Base-by-base conservation (phyloP, 257 asterid genomes). In the Agastache rugosa region DNA sequence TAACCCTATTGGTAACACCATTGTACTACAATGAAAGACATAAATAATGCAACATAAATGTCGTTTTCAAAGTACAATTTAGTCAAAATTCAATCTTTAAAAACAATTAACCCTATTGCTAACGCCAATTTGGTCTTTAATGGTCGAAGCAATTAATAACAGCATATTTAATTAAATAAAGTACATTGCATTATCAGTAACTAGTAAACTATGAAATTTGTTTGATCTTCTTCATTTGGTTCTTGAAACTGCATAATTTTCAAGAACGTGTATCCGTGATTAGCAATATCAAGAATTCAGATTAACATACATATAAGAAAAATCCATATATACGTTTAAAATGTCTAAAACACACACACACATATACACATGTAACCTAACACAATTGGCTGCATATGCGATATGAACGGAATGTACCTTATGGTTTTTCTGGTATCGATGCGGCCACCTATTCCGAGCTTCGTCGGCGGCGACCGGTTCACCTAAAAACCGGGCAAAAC, bases 371-470 rank as follows among this genome's bases (percentile, higher is more conserved):
- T 15, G 0, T 51, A 4, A 41, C 54, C 51, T 6, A 6, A 51
- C 45, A 47, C 23, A 56, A 19, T 42, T 14, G 16, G 29, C 19
- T 44, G 19, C 60, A 59, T 6, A 34, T 8, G 62, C 14, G 7
- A 29, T 25, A 62, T 10, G 45, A 31, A 29, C 2, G 3, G 4
- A 42, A 11, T 10, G 11, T 68, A 75, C 84, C 82, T 55, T 48
- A 0, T 42, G 6, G 11, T 35, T n/a, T 47, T 62, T 77, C 44
- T 31, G 72, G 75, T 80, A 89, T 0, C 96, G 86, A 64, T 81
- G 78, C 15, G 93, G 93, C 96, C 93, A 91, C 23, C 83, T 75
- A 35, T 56, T 53, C 47, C 66, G 50, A 10, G 97, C 94, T 63
- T 89, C 92, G 1, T 67, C 74, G 0, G 34, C 51, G 0, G 77